A percentile compares a stretch with the other conserved stretches of the same genome.
phyloP scores from a whole-genome alignment of 441 rosid genomes.

The Manihot esculenta region DNA sequence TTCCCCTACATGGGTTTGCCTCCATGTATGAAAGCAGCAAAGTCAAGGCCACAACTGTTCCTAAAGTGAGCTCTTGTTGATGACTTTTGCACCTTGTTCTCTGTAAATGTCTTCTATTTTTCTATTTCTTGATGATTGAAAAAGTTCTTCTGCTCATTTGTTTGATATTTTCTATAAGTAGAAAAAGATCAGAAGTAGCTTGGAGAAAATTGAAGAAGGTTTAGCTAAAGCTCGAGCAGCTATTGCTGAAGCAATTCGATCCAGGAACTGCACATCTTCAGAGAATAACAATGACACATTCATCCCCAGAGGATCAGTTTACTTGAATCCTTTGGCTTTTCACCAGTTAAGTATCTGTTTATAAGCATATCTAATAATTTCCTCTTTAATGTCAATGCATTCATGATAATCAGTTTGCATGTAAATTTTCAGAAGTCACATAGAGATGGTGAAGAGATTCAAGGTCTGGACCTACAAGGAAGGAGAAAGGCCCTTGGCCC shows the following conservation, averaged over 20 bases:
- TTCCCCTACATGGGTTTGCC: too few relatives aligned
- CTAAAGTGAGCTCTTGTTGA: too few relatives aligned
- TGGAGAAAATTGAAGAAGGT: conserved; percentile 44
- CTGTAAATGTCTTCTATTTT: neutral
- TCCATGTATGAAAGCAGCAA: too few relatives aligned
- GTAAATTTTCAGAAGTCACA: conserved; percentile 49
- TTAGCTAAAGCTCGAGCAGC: conserved; percentile 56
- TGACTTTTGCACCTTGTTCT: neutral
- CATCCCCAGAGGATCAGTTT: conserved; percentile 47
- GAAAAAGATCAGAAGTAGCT: conserved; percentile 20
- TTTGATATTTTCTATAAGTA: too few relatives aligned
- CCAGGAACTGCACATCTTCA: conserved; percentile 29
- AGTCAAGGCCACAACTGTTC: too few relatives aligned
- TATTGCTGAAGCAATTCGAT: conserved; percentile 41
- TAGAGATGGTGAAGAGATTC: conserved; percentile 71
- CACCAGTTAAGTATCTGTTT: conserved; percentile 70
- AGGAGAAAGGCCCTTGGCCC: conserved; percentile 73
- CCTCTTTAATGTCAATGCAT: neutral
- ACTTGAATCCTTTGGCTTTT: conserved; percentile 56
- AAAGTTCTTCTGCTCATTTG: too few relatives aligned
- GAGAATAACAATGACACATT: conserved; percentile 23
- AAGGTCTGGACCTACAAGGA: conserved; percentile 66
- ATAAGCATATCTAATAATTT: neutral
- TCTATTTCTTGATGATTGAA: too few relatives aligned
- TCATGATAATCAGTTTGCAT: neutral